Evolutionary conservation across 2,329 filamentous ascomycete species (phyloP), one percentile per base, ranked within the genome.

Genomic region (Apiospora marii): DNA sequence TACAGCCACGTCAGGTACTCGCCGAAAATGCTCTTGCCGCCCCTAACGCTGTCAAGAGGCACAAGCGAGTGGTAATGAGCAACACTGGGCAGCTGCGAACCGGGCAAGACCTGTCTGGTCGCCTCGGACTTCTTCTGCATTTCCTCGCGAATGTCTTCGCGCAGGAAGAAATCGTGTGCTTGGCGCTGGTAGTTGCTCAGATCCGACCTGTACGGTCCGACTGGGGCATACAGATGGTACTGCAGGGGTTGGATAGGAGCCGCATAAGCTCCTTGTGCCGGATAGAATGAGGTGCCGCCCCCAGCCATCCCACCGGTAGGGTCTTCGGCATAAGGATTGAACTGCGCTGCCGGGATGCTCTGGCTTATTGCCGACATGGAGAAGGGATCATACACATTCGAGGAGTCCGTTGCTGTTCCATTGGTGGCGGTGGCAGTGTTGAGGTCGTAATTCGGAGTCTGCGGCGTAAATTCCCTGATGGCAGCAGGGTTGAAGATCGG

Each of bases 61-160:
- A 98, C 95, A 14, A 99, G 87, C 4, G 95, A 97, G 82, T 98
- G 95, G 80, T 96, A 98, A 78, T 95, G 92, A 78, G 97, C 94
- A 71, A 98, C 89, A 73, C 91, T 88, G 7, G 94, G 94, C 10
- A 97, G 86, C 73, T 94, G 91, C 58, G 92, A 67, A 7, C 43
- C 97, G 51, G 94, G 93, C 76, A 98, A 90, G 10, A 94, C 92
- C 81, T 98, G 96, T 71, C 94, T 87, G 6, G 94, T 91, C 41
- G 96, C 94, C 78, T 97, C 95, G 0, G 93, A 88, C 83, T 96
- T 98, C 83, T 93, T 94, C 79, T 97, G 94, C 74, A 98, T 84
- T 44, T 98, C 95, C 83, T 98, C 94, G 71, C 96, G 90, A 8
- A 97, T 83, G 73, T 94, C 92, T 78, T 98, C 95, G 0, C 94